Evolutionary conservation across 1,284 basidiomycete genomes (phyloP).

Genomic region (Heliocybe sulcata): DNA sequence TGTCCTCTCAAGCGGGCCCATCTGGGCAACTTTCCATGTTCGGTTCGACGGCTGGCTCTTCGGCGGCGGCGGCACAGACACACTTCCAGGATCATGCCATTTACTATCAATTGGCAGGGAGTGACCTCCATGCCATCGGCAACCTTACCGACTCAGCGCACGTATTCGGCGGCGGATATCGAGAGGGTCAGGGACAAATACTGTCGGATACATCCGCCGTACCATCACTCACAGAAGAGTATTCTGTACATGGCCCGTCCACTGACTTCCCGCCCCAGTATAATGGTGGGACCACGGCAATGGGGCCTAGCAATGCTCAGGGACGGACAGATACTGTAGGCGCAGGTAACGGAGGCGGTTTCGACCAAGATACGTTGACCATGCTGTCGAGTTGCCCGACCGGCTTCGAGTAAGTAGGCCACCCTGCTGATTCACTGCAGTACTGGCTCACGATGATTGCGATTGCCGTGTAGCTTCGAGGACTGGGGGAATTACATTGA

Average conservation of each 20-base stretch:
- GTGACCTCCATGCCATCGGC: neutral
- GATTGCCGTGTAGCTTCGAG: neutral
- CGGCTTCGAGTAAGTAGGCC: slow-evolving; percentile 1
- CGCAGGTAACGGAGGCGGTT: neutral
- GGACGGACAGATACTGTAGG: too few species aligned
- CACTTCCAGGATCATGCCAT: too few species aligned
- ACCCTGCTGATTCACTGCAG: neutral
- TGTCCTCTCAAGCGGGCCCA: too few species aligned
- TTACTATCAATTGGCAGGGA: neutral
- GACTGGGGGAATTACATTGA: neutral
- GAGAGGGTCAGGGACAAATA: neutral
- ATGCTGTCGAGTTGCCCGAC: neutral
- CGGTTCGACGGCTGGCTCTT: too few species aligned
- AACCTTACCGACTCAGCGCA: too few species aligned
- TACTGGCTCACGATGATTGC: neutral
- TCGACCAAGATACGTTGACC: neutral
- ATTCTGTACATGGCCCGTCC: neutral
- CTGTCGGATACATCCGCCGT: neutral
- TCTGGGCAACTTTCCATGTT: too few species aligned
- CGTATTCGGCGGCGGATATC: too few species aligned
- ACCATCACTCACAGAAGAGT: neutral
- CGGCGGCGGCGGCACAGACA: too few species aligned
- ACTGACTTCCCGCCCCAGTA: too few species aligned
- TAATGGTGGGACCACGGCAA: too few species aligned
- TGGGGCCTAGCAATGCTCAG: too few species aligned